Conservation (phyloP, 2,329 filamentous ascomycete species). For the Trichoderma citrinoviride region DNA sequence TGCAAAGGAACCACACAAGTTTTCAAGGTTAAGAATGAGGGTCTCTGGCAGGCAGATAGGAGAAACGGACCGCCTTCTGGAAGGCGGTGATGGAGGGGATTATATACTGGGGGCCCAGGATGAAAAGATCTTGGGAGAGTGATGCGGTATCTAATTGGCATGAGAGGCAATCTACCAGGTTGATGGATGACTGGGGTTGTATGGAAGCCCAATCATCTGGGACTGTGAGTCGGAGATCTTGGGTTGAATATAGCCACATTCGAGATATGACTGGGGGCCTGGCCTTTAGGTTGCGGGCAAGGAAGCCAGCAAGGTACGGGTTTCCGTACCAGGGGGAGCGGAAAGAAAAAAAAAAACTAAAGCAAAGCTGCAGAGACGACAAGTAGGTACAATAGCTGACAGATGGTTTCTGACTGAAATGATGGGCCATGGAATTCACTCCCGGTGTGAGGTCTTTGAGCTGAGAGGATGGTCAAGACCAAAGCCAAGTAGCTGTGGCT, state of each 20-base stretch:
- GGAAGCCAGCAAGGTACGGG: neutral
- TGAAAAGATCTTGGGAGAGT: slow-evolving; percentile 27
- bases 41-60: neutral
- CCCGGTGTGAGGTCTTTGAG: neutral
- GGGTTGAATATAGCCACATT: slow-evolving; percentile 25
- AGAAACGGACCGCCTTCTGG: slow-evolving; percentile 13
- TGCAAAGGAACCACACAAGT: neutral
- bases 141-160: slow-evolving; percentile 4
- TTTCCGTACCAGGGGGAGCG: neutral
- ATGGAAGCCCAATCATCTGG: slow-evolving; percentile 35
- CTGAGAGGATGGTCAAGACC: neutral
- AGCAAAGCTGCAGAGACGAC: neutral
- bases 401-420: neutral
- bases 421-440: neutral
- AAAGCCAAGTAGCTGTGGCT: neutral
- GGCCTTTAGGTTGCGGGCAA: slow-evolving; percentile 9
- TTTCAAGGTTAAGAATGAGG: neutral
- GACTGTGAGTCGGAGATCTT: slow-evolving; percentile 30
- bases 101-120: slow-evolving; percentile 27
- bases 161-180: slow-evolving; percentile 21
- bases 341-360: neutral
- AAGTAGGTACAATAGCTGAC: neutral
- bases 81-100: slow-evolving; percentile 25
- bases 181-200: slow-evolving; percentile 32
- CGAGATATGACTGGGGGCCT: slow-evolving; percentile 27